Percentiles rank a stretch among this genome's conserved stretches.
Conservation (phyloP, 345 rosid genomes). For the Microthlaspi erraticum region DNA sequence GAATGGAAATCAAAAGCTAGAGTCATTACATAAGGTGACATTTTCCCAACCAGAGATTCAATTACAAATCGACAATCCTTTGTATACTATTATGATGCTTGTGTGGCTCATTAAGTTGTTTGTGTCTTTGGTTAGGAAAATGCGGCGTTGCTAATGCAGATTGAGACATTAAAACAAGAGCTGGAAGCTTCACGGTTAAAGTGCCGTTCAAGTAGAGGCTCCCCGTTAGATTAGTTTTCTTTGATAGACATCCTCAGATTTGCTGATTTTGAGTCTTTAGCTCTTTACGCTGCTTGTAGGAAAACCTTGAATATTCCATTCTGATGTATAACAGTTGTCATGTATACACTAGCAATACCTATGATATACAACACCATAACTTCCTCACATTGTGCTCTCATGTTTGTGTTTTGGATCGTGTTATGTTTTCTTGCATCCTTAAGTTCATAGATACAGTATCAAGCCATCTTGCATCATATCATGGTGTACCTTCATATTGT, state of each 20-base stretch:
- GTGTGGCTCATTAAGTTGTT: slow-evolving; percentile 22
- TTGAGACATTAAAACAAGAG: slow-evolving; percentile 57
- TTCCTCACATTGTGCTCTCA: no score
- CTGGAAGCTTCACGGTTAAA: slow-evolving; percentile 54
- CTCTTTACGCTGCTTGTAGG: slow-evolving; percentile 23
- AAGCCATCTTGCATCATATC: no score
- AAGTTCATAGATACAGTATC: no score
- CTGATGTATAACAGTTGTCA: neutral
- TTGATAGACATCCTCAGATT: neutral
- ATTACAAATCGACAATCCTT: neutral
- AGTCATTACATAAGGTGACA: slow-evolving; percentile 64
- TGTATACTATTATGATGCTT: slow-evolving; percentile 1
- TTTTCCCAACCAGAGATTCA: neutral
- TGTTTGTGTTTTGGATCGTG: no score
- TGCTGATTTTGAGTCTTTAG: slow-evolving; percentile 1
- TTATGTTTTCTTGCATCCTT: no score
- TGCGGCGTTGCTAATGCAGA: slow-evolving; percentile 49
- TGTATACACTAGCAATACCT: slow-evolving; percentile 10
- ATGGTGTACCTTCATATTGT: no score
- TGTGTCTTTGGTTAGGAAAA: slow-evolving; percentile 59
- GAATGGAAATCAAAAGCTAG: slow-evolving; percentile 52
- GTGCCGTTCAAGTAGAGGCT: slow-evolving; percentile 43
- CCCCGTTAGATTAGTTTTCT: slow-evolving; percentile 12
- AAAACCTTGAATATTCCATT: slow-evolving; percentile 8
- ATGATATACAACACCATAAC: slow-evolving; percentile 23